Base-by-base conservation (phyloP, 2,329 filamentous ascomycete genomes). In the Aspergillus sp. region DNA sequence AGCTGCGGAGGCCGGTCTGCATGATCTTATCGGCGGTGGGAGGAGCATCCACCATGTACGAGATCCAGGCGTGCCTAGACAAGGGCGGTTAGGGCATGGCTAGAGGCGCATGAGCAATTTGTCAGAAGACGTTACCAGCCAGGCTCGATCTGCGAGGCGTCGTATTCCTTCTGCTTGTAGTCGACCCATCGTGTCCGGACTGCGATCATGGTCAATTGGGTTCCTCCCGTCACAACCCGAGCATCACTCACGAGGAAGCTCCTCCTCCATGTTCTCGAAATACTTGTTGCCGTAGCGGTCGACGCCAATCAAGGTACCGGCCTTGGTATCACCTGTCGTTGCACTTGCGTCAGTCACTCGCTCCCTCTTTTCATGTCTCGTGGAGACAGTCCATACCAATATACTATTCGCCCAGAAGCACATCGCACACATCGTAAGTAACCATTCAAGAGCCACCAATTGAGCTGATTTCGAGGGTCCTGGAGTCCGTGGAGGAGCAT, bases 151-250 rank as follows among this genome's bases (percentile, higher is more conserved):
- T 96, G 90, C 43, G 62, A 66, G 19, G 66, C 57, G 63, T 82
- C 73, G 50, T 66, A 72, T 68, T 97, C 90, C 65, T 89, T n/a
- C 14, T 38, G 35, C 78, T 90, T 93, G 81, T 95, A 99, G 75
- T 97, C 92, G 59, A 99, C 89, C 94, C 95, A 99, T 80, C 92
- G 85, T 64, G 91, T 96, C 68, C 93, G 88, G 66, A 96, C 91
- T 94, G 64, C 50, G 22, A 19, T 17, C 19, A 3, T 42, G 2
- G 19, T 42, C 11, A 19, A 14, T 8, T 45, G 65, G 57, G 49
- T 19, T 17, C 17, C 35, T 45, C 13, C 22, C 60, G 11, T 50
- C 52, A 45, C 45, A 45, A 24, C 42, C 45, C 41, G 33, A 19
- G 16, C 19, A 48, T 49, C 47, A 59, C 87, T 71, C 80, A 95